These are phyloP conservation scores for Polyporus tsugae DNA, from an alignment of 1,284 basidiomycete species.

Conservation along the genomic window DNA sequence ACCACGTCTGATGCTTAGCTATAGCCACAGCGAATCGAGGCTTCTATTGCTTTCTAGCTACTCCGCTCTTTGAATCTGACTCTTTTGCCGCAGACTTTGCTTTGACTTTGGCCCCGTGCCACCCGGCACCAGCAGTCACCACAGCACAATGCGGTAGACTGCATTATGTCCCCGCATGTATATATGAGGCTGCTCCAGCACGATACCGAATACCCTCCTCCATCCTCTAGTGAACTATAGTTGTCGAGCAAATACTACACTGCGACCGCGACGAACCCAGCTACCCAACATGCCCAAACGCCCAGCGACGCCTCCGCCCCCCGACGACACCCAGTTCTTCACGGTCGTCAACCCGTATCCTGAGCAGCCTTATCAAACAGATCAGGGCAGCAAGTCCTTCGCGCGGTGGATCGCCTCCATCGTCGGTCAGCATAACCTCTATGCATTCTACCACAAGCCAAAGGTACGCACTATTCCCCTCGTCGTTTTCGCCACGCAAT, in stretches of 20 bases:
- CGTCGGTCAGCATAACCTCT: slow-evolving; percentile 55
- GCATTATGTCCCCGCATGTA: not conserved
- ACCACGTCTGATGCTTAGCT: not conserved
- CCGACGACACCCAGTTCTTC: slow-evolving; percentile 66
- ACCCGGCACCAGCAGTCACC: not conserved
- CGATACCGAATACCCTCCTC: not conserved
- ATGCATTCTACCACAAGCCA: slow-evolving; percentile 69
- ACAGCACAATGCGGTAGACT: not conserved
- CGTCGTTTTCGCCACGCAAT: not conserved
- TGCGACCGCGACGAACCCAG: not conserved
- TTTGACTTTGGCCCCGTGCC: not conserved
- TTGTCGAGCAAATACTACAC: not conserved
- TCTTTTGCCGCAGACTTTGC: not conserved
- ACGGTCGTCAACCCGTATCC: slow-evolving; percentile 72
- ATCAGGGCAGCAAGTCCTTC: slow-evolving; percentile 58
- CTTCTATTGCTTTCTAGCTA: not conserved
- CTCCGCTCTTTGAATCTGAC: not conserved
- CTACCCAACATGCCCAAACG: slow-evolving; percentile 61
- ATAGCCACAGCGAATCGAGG: not conserved
- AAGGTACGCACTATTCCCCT: slow-evolving; percentile 51
- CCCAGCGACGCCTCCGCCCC: slow-evolving; percentile 57
- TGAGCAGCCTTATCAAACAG: slow-evolving; percentile 58
- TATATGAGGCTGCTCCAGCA: not conserved
- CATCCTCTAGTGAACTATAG: too few species aligned
- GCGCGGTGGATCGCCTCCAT: slow-evolving; percentile 71